Percentiles rank a stretch among this genome's conserved stretches.
Conservation (phyloP, 2,329 filamentous ascomycete genomes). For the Cladosporium sp. region DNA sequence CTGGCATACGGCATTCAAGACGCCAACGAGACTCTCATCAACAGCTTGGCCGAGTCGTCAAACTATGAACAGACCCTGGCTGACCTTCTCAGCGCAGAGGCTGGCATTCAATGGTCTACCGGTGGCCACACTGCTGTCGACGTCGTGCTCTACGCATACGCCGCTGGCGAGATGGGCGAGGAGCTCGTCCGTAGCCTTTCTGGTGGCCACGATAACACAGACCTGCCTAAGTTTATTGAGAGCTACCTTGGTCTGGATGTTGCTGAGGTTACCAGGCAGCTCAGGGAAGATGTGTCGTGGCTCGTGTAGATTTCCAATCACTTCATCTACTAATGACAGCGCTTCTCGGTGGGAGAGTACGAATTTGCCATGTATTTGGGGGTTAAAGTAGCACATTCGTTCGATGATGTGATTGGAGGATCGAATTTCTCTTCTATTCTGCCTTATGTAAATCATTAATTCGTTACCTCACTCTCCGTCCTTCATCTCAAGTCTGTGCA, state of each 20-base stretch:
- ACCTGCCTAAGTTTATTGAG: conserved; percentile 28
- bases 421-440: too few relatives aligned
- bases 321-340: too few relatives aligned
- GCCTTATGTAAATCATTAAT: too few relatives aligned
- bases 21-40: conserved; percentile 29
- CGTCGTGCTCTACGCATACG: conserved; percentile 36
- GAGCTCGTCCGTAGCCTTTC: conserved; percentile 24
- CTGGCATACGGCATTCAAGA: conserved; percentile 27
- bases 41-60: conserved; percentile 19
- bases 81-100: conserved; percentile 28
- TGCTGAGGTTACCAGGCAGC: conserved; percentile 23
- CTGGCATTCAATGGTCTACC: conserved; percentile 35
- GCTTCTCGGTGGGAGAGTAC: too few relatives aligned
- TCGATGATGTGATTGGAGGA: too few relatives aligned
- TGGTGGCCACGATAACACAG: conserved; percentile 31
- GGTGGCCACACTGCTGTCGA: conserved; percentile 37
- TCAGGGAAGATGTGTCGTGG: conserved; percentile 16
- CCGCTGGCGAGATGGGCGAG: conserved; percentile 18
- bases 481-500: too few relatives aligned
- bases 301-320: conserved; percentile 6
- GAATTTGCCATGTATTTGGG: too few relatives aligned
- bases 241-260: conserved; percentile 27
- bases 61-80: conserved; percentile 29
- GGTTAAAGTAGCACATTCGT: too few relatives aligned
- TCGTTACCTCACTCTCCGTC: too few relatives aligned